Base-by-base conservation (phyloP, 1,139 yeast genomes). In the Groenewaldozyma sp. region DNA sequence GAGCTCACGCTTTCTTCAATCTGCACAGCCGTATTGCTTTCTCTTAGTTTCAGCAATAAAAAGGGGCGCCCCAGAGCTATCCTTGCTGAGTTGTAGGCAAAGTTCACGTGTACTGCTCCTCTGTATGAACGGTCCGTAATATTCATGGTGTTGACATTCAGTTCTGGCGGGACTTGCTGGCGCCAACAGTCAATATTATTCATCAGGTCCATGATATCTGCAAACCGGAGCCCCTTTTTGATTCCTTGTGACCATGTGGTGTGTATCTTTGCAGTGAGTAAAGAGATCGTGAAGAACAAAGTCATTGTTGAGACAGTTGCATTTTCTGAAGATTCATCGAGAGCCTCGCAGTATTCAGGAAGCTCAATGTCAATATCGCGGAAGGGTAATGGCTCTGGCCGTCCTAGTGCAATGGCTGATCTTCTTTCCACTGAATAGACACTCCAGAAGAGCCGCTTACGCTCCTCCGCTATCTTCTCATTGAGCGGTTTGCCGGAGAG, bases 121-220 rank as follows among this genome's bases (percentile, higher is more conserved):
- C 40, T 34, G 68, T 26, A 38, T 11, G 28, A 27, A 5, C 37
- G 24, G 5, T 34, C 36, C 7, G 14, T 22, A 3, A 31, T 31
- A 13, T 10, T 14, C 24, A 38, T 17, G n/a, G 4, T n/a, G 19
- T 22, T 14, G 13, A 34, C 7, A 11, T 36, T 35, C n/a, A 36
- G 34, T 5, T 24, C 28, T 2, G 33, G 20, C 3, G 40, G 40
- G 10, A 38, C 29, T 5, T 28, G 27, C 20, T 34, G 27, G 21
- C 36, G 18, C 40, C 40, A 38, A 9, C 29, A 22, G 11, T 38
- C 40, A 7, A 38, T 31, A 3, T 28, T 31, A n/a, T 10, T 18
- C 36, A 19, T 28, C 4, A 38, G 29, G 7, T 24, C 36, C 28
- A 22, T 17, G 17, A 38, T 33, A 2, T 22, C 29, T 6, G 17